phyloP scores from a whole-genome alignment of 2,329 filamentous ascomycete species.

The Trichoderma hamatum region DNA sequence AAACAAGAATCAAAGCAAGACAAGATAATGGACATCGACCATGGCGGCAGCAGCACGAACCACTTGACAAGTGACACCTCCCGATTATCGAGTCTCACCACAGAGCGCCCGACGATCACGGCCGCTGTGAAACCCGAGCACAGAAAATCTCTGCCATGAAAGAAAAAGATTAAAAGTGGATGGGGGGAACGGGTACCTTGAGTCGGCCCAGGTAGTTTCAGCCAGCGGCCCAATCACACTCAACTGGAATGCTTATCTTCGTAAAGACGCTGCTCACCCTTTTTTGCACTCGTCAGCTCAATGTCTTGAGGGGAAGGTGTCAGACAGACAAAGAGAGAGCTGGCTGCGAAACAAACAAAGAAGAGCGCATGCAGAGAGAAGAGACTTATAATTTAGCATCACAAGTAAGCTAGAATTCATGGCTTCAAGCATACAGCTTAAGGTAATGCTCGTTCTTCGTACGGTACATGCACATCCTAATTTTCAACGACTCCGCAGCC shows the following conservation, averaged over 20 bases:
- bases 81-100: constrained; percentile 12
- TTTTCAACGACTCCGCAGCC: neutral
- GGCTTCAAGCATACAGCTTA: constrained; percentile 15
- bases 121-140: neutral
- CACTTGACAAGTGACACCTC: neutral
- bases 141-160: neutral
- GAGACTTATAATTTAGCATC: constrained; percentile 1
- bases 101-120: neutral
- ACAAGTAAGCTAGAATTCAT: neutral
- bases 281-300: constrained; percentile 15
- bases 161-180: constrained; percentile 9
- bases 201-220: constrained; percentile 1
- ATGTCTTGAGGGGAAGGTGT: constrained; percentile 3
- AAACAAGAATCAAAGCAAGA: constrained; percentile 2
- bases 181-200: constrained; percentile 15
- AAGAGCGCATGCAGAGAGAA: neutral
- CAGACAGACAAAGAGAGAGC: neutral
- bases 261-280: neutral
- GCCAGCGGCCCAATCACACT: constrained; percentile 8
- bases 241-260: neutral
- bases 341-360: neutral
- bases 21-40: neutral
- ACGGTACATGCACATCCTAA: neutral
- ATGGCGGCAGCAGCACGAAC: neutral
- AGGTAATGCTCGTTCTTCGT: constrained; percentile 3